phyloP scores from a whole-genome alignment of 257 asterid species.

The Solanum etuberosum region DNA sequence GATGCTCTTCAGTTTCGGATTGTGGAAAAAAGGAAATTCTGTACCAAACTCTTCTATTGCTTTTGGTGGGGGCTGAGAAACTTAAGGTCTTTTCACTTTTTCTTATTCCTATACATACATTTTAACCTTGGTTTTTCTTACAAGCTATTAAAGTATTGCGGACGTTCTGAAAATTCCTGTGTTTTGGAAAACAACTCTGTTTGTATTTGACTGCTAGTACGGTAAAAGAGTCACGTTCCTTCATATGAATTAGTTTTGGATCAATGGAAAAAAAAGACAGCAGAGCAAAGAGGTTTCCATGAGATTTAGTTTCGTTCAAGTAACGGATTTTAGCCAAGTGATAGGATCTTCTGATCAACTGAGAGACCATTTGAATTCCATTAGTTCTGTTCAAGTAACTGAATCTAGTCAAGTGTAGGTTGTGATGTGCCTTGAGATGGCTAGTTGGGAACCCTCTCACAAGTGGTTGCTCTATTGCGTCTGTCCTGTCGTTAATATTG shows the following conservation, averaged over 20 bases:
- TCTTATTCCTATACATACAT: not conserved
- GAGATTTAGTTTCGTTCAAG: not conserved
- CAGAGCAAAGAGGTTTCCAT: not conserved
- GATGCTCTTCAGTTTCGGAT: constrained; percentile 52
- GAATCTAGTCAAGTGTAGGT: not conserved
- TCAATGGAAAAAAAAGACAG: not conserved
- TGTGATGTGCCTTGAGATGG: not conserved
- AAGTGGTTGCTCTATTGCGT: not conserved
- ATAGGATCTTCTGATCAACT: not conserved
- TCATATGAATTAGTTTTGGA: not conserved
- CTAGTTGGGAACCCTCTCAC: not conserved
- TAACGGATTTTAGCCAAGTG: not conserved
- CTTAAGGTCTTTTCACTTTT: constrained; percentile 32
- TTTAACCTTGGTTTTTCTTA: no score
- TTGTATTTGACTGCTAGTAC: not conserved
- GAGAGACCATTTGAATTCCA: not conserved
- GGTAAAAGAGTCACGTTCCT: not conserved
- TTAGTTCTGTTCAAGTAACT: not conserved
- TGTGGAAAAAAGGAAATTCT: constrained; percentile 24
- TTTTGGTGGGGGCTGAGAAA: constrained; percentile 80
- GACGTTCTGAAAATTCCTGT: not conserved
- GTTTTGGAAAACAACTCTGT: not conserved
- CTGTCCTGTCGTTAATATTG: not conserved
- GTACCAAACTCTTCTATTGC: constrained; percentile 37
- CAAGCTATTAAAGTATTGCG: not conserved